Evolutionary conservation across 2,329 filamentous ascomycete genomes (phyloP), one percentile per base, ranked within the genome.

Genomic region (Emericellopsis cladophorae): DNA sequence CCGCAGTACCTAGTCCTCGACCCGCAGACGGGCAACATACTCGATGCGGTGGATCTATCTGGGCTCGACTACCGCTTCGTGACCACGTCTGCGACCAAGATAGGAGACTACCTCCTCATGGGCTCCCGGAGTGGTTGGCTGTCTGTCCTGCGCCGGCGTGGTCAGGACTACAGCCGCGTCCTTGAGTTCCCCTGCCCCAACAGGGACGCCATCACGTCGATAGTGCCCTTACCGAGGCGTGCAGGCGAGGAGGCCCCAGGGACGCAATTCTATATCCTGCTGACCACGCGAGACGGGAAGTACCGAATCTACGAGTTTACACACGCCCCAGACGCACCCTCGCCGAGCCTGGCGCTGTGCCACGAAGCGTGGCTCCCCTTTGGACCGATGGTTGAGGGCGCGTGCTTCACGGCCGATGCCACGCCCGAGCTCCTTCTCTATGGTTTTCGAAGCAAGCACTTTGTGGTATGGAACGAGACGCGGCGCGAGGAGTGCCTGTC

Each of bases 401-500:
- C 81, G 0, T 81, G 76, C 62, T 73, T 90, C 44, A 49, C 57
- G 35, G 39, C 44, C 21, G 51, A 52, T 31, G 57, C 29, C 7
- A n/a, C 57, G 0, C 57, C 65, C 2, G 69, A 84, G 37, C 64
- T 95, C 1, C 65, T 88, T 23, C 64, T 94, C 11, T 84, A 81
- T 55, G 90, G 90, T 4, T 96, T 95, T 61, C 78, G 76, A 42
- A 79, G 83, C 54, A 86, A 79, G 46, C 68, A 77, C 37, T 93
- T 96, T 53, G 67, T 94, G 11, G 72, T 90, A 9, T 92, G 85
- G 76, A 85, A 95, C 55, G 79, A 84, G 54, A 79, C 76, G 0
- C 66, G 65, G 2, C 78, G 85, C 44, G 72, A 76, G 42, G 82
- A 90, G 51, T 58, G 90, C 14, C 74, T 81, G 41, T 70, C 68